Evolutionary conservation across 2,329 filamentous ascomycete genomes (phyloP), one percentile per base, ranked within the genome.

Genomic region (Cucurbitaria berberidis): DNA sequence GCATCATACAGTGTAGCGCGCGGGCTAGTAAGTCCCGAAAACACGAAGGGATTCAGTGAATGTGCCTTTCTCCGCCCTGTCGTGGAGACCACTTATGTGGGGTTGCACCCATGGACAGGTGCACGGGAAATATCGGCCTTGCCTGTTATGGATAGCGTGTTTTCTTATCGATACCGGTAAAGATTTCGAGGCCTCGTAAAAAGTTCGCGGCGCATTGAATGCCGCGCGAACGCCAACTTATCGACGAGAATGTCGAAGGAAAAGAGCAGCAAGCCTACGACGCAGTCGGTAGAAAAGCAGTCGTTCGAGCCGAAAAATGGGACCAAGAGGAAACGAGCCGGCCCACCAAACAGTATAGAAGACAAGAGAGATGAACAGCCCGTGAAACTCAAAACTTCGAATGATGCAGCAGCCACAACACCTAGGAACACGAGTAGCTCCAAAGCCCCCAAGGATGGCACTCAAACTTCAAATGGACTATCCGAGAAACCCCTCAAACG

Each of bases 81-180:
- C 27, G 34, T 39, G 9, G 36, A n/a, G 21, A 26, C 19, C 29
- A 15, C 5, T n/a, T 26, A 21, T 38, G 34, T 29, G 22, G 44
- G 44, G 35, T 27, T 46, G 44, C 19, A 26, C 26, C 13, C 39
- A 34, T 39, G 41, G 49, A 35, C 11, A 30, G 21, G 22, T 43
- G 43, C 30, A 34, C 13, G 29, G 40, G 3, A n/a, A 16, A 9
- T 16, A 3, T 3, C n/a, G 45, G 24, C 53, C 53, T 30, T 45
- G 15, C 48, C 26, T 11, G 9, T 34, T 39, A 27, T 5, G 35
- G 35, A 38, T 35, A 45, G 41, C 51, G 46, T 39, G 40, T 5
- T n/a, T n/a, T n/a, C 39, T 61, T 69, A 69, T 66, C 67, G 67
- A 69, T 68, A n/a, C n/a, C n/a, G n/a, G n/a, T n/a, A n/a, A 65